Evolutionary conservation across 805 yeast species (phyloP), one percentile per base, ranked within the genome.

Genomic region (Spathaspora girioi): DNA sequence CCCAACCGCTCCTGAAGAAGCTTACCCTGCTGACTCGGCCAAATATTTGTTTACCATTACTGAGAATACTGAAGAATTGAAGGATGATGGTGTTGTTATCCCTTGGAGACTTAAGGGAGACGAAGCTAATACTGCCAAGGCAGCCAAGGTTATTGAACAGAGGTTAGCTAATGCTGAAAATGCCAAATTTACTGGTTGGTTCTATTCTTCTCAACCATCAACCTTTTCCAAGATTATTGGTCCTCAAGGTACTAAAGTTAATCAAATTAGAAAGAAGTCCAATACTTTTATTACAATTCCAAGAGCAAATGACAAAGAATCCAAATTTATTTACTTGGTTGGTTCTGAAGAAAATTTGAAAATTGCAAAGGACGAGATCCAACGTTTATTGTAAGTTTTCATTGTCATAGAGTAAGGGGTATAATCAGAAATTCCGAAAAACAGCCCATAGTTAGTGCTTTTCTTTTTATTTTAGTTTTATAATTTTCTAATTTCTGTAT

Each of bases 71-170:
- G 43, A 52, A 17, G 64, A 62, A 5, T 59, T 50, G 17, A 46
- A 40, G 26, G 47, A 54, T 17, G 64, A 61, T 17, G 74, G 57
- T 6, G 53, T 40, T 4, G 50, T 53, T 15, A 83, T 84, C 54
- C 84, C 87, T 54, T 86, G 91, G 91, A 82, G 85, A 73, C 72
- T 88, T 54, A 75, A 76, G 53, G 88, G 88, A 51, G 70, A 70
- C 2, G 75, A 69, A 43, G 77, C 70, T 45, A 73, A 75, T 41
- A 78, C 82, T 38, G 74, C 70, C 38, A 75, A 79, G 64, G 89
- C 84, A 42, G 80, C 75, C 50, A 68, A 74, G 54, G 60, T 72
- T 48, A 74, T 89, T 52, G 70, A 79, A 55, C 71, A 71, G 23
- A 71, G 82, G 50, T 67, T 88, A 58, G 77, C 67, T 29, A 65